These are phyloP conservation scores for Penicillium sp. DNA, from an alignment of 2,329 filamentous ascomycete genomes.

Conservation along the genomic window DNA sequence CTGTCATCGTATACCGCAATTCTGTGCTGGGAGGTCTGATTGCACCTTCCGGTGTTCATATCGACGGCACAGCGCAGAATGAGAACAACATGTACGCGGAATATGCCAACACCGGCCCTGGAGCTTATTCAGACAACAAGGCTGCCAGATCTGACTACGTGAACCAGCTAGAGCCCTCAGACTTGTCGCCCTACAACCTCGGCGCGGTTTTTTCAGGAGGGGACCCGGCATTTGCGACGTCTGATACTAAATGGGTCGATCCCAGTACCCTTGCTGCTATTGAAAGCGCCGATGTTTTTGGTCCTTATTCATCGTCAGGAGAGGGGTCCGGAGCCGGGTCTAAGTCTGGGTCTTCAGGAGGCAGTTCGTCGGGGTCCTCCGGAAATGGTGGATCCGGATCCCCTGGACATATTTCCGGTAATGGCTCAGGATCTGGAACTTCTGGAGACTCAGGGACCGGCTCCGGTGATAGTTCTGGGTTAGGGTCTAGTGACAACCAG, in stretches of 20 bases:
- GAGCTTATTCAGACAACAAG: slow-evolving; percentile 41
- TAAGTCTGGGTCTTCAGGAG: neutral
- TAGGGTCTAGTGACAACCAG: too few relatives aligned
- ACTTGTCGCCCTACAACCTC: slow-evolving; percentile 37
- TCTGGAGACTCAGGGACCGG: neutral
- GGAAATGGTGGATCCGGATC: neutral
- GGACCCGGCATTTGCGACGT: slow-evolving; percentile 33
- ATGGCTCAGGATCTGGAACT: neutral
- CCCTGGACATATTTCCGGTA: neutral
- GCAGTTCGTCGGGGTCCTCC: neutral
- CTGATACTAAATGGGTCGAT: slow-evolving; percentile 41
- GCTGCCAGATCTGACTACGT: slow-evolving; percentile 37
- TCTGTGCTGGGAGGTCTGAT: slow-evolving; percentile 41
- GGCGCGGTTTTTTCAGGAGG: slow-evolving; percentile 37
- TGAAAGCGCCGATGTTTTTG: slow-evolving; percentile 27
- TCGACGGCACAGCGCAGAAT: slow-evolving; percentile 35
- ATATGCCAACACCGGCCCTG: slow-evolving; percentile 42
- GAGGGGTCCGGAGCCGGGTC: neutral
- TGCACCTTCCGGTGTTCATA: slow-evolving; percentile 25
- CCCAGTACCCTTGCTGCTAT: slow-evolving; percentile 33
- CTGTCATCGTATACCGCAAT: slow-evolving; percentile 44
- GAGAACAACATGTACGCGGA: slow-evolving; percentile 41
- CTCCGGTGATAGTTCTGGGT: too few relatives aligned
- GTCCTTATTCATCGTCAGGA: neutral
- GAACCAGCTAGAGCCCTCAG: slow-evolving; percentile 30